phyloP scores from a whole-genome alignment of 208 protist genomes.

The Naegleria lovaniensis region DNA sequence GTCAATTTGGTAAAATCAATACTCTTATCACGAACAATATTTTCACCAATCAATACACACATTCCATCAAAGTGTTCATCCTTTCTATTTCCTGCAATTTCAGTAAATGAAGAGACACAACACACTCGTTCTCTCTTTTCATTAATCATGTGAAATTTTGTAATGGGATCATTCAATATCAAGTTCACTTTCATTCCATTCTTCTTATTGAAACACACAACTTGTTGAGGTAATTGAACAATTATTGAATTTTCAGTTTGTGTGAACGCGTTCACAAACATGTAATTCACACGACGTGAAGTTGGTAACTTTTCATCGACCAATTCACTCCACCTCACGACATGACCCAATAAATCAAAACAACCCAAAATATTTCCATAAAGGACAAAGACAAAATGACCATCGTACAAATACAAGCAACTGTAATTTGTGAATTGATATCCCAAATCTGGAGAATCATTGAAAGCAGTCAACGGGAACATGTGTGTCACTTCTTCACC shows the following conservation, averaged over 20 bases:
- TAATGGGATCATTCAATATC: not conserved
- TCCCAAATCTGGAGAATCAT: not conserved
- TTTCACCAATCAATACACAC: not conserved
- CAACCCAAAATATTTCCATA: conserved; percentile 10
- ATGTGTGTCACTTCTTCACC: not conserved
- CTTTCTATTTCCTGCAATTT: not conserved
- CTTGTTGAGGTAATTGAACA: not conserved
- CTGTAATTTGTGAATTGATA: not conserved
- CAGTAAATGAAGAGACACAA: not conserved
- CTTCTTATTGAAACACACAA: not conserved
- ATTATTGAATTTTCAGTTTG: not conserved
- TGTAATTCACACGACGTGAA: not conserved
- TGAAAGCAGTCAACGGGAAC: not conserved
- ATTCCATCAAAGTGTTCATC: not conserved
- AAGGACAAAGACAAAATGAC: not conserved
- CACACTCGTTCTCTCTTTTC: not conserved
- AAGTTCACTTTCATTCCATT: not conserved
- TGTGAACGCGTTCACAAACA: not conserved
- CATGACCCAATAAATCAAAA: not conserved
- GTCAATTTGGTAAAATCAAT: not conserved
- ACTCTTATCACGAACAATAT: not conserved
- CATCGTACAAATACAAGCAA: not conserved
- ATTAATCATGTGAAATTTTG: conserved; percentile 1
- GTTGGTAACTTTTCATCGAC: not conserved
- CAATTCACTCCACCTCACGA: not conserved